phyloP scores from a whole-genome alignment of 2,329 filamentous ascomycete genomes.

The Akanthomyces lecanii region DNA sequence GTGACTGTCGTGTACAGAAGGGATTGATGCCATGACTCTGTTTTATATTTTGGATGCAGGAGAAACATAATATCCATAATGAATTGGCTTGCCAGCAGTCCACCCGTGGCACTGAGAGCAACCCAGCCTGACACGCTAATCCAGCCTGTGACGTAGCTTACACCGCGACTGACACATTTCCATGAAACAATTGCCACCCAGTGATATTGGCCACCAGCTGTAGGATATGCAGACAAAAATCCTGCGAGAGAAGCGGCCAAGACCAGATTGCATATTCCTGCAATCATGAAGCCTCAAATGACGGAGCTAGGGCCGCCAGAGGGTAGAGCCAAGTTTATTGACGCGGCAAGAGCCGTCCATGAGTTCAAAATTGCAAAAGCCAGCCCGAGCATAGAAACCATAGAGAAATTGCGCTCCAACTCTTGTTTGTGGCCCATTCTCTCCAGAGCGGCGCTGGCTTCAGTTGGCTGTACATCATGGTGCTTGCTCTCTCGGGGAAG shows the following conservation, averaged over 20 bases:
- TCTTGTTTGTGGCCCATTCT: conserved; percentile 46
- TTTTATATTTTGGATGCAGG: conserved; percentile 52
- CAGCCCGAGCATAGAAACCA: conserved; percentile 44
- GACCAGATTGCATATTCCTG: conserved; percentile 65
- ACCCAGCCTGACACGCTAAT: conserved; percentile 69
- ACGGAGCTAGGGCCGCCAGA: conserved; percentile 69
- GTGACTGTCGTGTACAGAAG: conserved; percentile 66
- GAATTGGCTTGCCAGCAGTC: conserved; percentile 62
- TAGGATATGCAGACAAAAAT: conserved; percentile 61
- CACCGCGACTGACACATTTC: conserved; percentile 53
- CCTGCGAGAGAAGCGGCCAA: conserved; percentile 66
- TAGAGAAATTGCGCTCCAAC: conserved; percentile 47
- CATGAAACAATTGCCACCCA: conserved; percentile 65
- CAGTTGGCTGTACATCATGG: neutral
- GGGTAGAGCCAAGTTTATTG: conserved; percentile 52
- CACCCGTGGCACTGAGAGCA: conserved; percentile 62
- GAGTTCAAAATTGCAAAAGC: conserved; percentile 48
- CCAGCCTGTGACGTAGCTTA: conserved; percentile 70
- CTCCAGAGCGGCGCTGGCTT: conserved; percentile 38
- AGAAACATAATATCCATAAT: conserved; percentile 62
- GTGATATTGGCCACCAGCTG: conserved; percentile 62
- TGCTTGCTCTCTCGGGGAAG: neutral
- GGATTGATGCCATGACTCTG: conserved; percentile 67
- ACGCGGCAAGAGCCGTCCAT: conserved; percentile 47
- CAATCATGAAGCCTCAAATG: conserved; percentile 63